Evolutionary conservation across 331 rosid species (phyloP).

Genomic region (Malus hybrid): DNA sequence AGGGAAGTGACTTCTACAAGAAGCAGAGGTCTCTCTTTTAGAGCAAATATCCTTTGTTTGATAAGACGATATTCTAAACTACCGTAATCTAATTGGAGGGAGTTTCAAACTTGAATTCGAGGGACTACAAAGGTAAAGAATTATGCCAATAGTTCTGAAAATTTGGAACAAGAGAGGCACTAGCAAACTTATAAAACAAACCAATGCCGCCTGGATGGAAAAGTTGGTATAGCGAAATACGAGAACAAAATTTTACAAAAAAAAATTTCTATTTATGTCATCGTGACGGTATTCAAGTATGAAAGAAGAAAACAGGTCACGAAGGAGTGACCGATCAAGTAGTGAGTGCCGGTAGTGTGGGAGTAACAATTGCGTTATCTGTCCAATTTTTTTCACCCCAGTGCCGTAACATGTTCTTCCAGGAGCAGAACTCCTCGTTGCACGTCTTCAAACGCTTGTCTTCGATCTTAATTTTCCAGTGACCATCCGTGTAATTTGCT

Average conservation of each 20-base stretch:
- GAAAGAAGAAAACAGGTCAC: neutral
- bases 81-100: too few relatives aligned
- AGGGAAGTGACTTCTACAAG: too few relatives aligned
- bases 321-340: neutral
- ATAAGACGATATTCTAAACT: too few relatives aligned
- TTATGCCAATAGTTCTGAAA: too few relatives aligned
- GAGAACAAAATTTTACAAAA: neutral
- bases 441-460: constrained; percentile 63
- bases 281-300: neutral
- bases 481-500: constrained; percentile 69
- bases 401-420: constrained; percentile 80
- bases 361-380: constrained; percentile 38
- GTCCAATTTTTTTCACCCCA: constrained; percentile 99
- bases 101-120: too few relatives aligned
- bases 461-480: constrained; percentile 59
- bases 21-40: too few relatives aligned
- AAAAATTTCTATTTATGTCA: neutral
- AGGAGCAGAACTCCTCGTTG: constrained; percentile 58
- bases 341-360: constrained; percentile 46
- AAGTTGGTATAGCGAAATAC: neutral
- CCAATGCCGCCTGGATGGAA: neutral
- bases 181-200: neutral
- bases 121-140: too few relatives aligned
- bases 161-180: neutral
- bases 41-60: too few relatives aligned